Evolutionary conservation across 2,329 filamentous ascomycete species (phyloP).

Genomic region (Alternaria triticina): DNA sequence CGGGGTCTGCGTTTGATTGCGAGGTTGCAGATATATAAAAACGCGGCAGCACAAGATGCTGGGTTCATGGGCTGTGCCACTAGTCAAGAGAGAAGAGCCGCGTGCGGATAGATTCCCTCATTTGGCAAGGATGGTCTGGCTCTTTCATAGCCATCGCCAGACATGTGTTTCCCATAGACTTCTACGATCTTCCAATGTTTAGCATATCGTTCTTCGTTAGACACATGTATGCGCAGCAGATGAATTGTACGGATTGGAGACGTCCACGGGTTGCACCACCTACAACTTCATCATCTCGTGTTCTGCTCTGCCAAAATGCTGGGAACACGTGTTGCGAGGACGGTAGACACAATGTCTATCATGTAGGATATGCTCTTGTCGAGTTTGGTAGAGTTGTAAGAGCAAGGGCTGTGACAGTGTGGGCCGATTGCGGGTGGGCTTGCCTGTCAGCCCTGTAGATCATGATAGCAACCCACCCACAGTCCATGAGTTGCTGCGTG

Average conservation of each 20-base stretch:
- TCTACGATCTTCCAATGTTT: neutral
- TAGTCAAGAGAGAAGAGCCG: constrained; percentile 11
- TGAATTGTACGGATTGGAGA: neutral
- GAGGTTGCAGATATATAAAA: constrained; percentile 26
- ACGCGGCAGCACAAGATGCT: constrained; percentile 21
- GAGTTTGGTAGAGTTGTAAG: neutral
- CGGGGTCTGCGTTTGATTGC: constrained; percentile 6
- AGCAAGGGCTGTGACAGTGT: neutral
- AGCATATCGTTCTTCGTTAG: neutral
- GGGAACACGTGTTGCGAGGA: neutral
- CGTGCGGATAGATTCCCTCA: constrained; percentile 26
- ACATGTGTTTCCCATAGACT: neutral
- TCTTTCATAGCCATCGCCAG: neutral
- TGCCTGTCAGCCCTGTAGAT: neutral
- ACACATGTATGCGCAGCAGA: neutral
- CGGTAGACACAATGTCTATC: neutral
- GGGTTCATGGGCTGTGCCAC: constrained; percentile 17
- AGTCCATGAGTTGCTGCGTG: neutral
- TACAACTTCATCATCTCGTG: neutral
- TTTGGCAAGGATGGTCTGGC: constrained; percentile 9
- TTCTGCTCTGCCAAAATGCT: neutral
- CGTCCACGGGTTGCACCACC: neutral
- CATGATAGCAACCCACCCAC: neutral
- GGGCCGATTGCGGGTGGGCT: neutral
- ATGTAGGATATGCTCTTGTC: neutral